Percentiles rank a stretch among this genome's conserved stretches.
phyloP scores from a whole-genome alignment of 176 grass and related monocot genomes.

The Rhynchospora pubera region DNA sequence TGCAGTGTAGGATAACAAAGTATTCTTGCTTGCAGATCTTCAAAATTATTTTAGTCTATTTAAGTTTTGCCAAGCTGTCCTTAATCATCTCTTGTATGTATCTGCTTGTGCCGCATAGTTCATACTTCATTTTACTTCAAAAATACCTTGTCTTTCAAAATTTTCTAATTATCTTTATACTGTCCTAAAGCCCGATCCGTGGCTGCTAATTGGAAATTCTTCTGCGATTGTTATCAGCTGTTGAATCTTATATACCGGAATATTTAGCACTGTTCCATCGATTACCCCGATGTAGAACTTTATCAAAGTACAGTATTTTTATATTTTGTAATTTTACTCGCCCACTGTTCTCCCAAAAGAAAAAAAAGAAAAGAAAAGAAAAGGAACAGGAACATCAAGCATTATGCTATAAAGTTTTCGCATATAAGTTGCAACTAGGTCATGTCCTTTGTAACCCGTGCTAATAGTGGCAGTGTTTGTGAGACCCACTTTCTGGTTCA shows the following conservation, averaged over 20 bases:
- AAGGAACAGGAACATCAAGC: no score
- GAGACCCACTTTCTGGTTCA: not conserved
- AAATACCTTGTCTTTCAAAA: not conserved
- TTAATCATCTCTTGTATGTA: not conserved
- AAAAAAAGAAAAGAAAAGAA: no score
- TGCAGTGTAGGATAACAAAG: slow-evolving; percentile 1
- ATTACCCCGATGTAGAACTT: not conserved
- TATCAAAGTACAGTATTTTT: not conserved
- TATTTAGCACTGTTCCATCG: not conserved
- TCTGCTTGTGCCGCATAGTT: no score
- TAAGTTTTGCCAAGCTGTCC: not conserved
- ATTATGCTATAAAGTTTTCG: not conserved
- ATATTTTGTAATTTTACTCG: not conserved
- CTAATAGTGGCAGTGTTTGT: not conserved
- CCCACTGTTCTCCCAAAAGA: not conserved
- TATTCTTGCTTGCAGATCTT: not conserved
- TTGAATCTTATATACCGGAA: not conserved
- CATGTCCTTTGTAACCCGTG: not conserved
- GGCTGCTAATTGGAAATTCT: not conserved
- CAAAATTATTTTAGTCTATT: not conserved
- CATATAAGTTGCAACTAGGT: not conserved
- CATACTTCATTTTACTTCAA: not conserved
- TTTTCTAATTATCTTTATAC: not conserved
- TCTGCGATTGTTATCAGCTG: not conserved
- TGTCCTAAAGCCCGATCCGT: not conserved